A percentile compares a stretch with the other conserved stretches of the same genome.
phyloP scores from a whole-genome alignment of 805 yeast species.

The Yamadazyma kitorensis region DNA sequence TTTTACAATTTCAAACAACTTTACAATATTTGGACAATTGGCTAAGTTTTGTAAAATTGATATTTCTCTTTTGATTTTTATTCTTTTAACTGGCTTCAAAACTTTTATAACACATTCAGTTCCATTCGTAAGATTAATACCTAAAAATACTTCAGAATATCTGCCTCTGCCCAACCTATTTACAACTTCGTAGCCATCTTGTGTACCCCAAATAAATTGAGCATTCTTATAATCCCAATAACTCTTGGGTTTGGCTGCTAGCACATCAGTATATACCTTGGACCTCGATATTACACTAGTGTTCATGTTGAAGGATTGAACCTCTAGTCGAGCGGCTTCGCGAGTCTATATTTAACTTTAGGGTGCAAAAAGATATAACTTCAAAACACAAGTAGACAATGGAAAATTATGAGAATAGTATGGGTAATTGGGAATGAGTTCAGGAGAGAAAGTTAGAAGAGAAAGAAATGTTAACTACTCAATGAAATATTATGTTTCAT shows the following conservation, averaged over 20 bases:
- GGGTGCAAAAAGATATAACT: too few species aligned
- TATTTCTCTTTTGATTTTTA: conserved; percentile 87
- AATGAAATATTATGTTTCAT: too few species aligned
- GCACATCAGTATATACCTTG: conserved; percentile 73
- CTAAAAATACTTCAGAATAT: conserved; percentile 93
- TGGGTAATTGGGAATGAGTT: too few species aligned
- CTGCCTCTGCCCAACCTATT: conserved; percentile 89
- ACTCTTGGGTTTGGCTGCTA: conserved; percentile 60
- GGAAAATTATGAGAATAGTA: too few species aligned
- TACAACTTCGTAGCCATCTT: conserved; percentile 66
- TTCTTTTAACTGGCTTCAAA: conserved; percentile 87
- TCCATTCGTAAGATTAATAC: conserved; percentile 63
- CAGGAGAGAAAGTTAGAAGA: too few species aligned
- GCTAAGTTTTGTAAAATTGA: conserved; percentile 81
- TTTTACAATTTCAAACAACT: conserved; percentile 73
- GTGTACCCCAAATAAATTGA: conserved; percentile 41
- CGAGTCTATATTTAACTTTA: too few species aligned
- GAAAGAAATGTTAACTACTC: too few species aligned
- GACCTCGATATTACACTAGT: conserved; percentile 16
- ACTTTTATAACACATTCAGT: conserved; percentile 79
- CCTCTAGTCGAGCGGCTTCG: too few species aligned
- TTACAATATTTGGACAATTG: conserved; percentile 80
- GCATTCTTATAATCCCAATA: conserved; percentile 86
- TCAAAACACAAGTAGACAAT: too few species aligned
- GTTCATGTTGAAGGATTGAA: too few species aligned